Evolutionary conservation across 495 filamentous ascomycete species (phyloP).

Genomic region (Penicillium samsonianum): DNA sequence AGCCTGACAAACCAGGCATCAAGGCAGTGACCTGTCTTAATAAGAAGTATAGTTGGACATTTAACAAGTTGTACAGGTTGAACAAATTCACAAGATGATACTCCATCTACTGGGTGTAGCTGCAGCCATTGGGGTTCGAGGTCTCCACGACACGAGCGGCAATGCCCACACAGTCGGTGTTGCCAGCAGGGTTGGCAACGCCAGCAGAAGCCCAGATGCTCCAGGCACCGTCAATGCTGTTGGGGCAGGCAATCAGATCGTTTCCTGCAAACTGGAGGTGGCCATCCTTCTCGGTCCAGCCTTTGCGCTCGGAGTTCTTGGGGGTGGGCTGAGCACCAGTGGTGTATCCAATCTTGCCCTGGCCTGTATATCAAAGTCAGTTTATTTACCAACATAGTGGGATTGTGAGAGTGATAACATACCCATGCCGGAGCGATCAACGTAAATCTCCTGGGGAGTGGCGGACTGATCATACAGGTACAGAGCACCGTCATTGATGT

Average conservation of each 20-base stretch:
- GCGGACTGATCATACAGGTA: constrained; percentile 44
- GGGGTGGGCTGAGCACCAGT: constrained; percentile 40
- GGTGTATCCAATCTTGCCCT: constrained; percentile 53
- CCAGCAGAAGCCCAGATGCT: constrained; percentile 49
- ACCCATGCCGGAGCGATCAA: constrained; percentile 57
- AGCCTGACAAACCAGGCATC: too few relatives aligned
- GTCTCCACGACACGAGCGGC: constrained; percentile 35
- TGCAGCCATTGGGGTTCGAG: constrained; percentile 47
- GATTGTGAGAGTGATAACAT: constrained; percentile 2
- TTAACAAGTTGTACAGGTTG: not conserved
- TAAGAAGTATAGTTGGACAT: too few relatives aligned
- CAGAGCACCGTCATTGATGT: constrained; percentile 47
- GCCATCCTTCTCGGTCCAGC: constrained; percentile 45
- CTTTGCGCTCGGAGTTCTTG: constrained; percentile 43
- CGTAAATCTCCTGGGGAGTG: constrained; percentile 49
- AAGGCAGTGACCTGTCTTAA: too few relatives aligned
- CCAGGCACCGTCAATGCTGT: constrained; percentile 49
- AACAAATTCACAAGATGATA: not conserved
- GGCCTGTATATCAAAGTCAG: constrained; percentile 34
- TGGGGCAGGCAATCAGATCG: constrained; percentile 51
- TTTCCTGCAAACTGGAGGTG: constrained; percentile 47
- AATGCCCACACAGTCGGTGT: constrained; percentile 48
- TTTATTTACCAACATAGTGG: not conserved
- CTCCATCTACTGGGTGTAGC: constrained; percentile 56
- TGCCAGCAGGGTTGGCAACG: constrained; percentile 44